phyloP scores from a whole-genome alignment of 306 rosid genomes.

The Quercus glauca region DNA sequence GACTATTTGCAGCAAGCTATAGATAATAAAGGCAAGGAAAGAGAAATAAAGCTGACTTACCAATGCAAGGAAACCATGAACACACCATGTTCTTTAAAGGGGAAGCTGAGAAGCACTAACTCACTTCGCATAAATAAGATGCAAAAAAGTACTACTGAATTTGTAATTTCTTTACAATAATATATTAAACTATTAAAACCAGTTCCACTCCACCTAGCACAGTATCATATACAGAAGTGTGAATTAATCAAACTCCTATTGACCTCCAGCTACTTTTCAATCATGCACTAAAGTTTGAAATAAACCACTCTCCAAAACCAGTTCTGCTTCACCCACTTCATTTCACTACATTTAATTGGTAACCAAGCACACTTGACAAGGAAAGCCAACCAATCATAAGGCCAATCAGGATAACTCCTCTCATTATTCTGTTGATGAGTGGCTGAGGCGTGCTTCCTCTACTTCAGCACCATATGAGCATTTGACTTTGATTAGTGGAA shows the following conservation, averaged over 20 bases:
- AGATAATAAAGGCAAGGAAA: background rate
- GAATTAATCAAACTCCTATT: background rate
- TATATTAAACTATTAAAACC: background rate
- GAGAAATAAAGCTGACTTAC: background rate
- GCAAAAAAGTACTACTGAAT: background rate
- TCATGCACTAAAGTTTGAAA: background rate
- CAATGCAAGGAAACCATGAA: background rate
- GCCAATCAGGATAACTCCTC: constrained; percentile 40
- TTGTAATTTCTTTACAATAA: background rate
- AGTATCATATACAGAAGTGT: background rate
- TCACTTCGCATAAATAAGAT: background rate
- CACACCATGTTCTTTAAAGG: background rate
- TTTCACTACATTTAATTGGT: background rate
- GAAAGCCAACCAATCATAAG: constrained; percentile 28
- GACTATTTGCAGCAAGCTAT: background rate
- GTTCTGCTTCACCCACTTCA: constrained; percentile 2
- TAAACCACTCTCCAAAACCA: constrained; percentile 9
- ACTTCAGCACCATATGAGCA: constrained; percentile 34
- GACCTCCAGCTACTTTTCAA: background rate
- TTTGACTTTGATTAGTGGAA: constrained; percentile 49
- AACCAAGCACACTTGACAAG: constrained; percentile 2
- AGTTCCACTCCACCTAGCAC: background rate
- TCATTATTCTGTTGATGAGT: constrained; percentile 45
- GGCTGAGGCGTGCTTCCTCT: constrained; percentile 47
- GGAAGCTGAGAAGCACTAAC: background rate